Percentiles rank a stretch among this genome's conserved stretches.
phyloP scores from a whole-genome alignment of 2,329 filamentous ascomycete species.

The Colletotrichum sp. region DNA sequence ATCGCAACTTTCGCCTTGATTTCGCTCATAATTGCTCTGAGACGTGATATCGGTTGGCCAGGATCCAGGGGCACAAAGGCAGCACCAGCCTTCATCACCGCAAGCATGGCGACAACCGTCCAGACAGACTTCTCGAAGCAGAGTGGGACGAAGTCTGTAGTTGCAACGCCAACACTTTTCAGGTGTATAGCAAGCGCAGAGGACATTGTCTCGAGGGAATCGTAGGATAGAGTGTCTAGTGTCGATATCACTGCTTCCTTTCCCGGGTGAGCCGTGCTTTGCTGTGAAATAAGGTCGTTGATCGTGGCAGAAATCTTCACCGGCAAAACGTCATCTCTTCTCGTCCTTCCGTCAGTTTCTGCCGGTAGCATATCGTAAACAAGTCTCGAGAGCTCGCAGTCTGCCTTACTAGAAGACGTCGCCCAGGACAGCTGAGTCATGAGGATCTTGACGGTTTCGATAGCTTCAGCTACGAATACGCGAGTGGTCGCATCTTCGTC shows the following conservation, averaged over 20 bases:
- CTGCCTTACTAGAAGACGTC: not conserved
- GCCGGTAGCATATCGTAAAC: not conserved
- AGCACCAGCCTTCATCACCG: constrained; percentile 2
- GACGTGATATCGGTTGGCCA: constrained; percentile 1
- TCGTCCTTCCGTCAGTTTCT: not conserved
- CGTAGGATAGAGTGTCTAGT: not conserved
- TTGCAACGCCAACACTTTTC: not conserved
- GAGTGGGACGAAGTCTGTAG: not conserved
- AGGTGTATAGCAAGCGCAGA: not conserved
- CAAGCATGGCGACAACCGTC: constrained; percentile 7
- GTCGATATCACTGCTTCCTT: not conserved
- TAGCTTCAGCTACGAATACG: not conserved
- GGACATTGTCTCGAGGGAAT: not conserved
- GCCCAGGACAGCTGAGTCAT: constrained; percentile 1
- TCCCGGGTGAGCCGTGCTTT: not conserved
- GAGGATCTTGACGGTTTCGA: constrained; percentile 1
- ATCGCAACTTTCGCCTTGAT: not conserved
- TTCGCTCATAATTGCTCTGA: not conserved
- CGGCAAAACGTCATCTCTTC: no score
- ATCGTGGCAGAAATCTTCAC: not conserved
- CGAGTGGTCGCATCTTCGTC: constrained; percentile 10
- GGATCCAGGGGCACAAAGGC: constrained; percentile 8
- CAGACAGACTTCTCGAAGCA: constrained; percentile 18
- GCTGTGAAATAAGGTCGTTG: not conserved
- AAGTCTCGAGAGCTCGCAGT: not conserved